phyloP scores from a whole-genome alignment of 352 stramenopile species.

The Phytophthora pluvialis region DNA sequence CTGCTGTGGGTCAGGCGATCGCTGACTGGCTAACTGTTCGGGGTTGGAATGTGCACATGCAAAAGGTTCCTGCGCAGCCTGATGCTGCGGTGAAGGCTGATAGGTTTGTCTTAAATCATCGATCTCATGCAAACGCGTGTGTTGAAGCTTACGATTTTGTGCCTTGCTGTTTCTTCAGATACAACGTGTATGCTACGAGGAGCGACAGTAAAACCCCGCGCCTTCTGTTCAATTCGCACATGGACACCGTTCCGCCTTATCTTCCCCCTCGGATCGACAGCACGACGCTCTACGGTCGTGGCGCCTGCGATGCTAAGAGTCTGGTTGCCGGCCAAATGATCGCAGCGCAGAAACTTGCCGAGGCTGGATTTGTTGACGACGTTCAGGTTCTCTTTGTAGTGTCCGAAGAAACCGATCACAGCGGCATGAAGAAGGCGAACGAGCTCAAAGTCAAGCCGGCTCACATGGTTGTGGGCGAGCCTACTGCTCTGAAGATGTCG shows the following conservation, averaged over 20 bases:
- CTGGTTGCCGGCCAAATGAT: conserved; percentile 86
- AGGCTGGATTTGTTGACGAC: conserved; percentile 61
- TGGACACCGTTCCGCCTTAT: conserved; percentile 84
- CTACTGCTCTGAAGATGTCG: conserved; percentile 82
- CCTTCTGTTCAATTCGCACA: conserved; percentile 89
- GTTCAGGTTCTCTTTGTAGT: conserved; percentile 86
- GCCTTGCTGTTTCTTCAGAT: conserved; percentile 37
- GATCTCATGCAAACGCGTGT: neutral
- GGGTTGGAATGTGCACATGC: conserved; percentile 78
- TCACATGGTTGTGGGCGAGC: conserved; percentile 85
- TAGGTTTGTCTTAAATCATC: conserved; percentile 37
- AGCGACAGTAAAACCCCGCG: conserved; percentile 57
- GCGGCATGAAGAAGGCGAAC: conserved; percentile 90
- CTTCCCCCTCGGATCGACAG: conserved; percentile 69
- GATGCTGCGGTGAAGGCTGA: conserved; percentile 64
- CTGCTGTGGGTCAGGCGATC: conserved; percentile 68
- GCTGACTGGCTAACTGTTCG: conserved; percentile 66
- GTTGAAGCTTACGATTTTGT: conserved; percentile 3
- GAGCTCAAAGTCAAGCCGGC: conserved; percentile 70
- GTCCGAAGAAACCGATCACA: conserved; percentile 90
- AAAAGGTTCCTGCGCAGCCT: conserved; percentile 70
- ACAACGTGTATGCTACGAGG: conserved; percentile 80
- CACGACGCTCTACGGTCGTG: conserved; percentile 76
- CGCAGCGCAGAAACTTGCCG: conserved; percentile 69
- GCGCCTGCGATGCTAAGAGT: conserved; percentile 86